Evolutionary conservation across 2,329 filamentous ascomycete species (phyloP).

Genomic region (Pseudocercospora eumusae): DNA sequence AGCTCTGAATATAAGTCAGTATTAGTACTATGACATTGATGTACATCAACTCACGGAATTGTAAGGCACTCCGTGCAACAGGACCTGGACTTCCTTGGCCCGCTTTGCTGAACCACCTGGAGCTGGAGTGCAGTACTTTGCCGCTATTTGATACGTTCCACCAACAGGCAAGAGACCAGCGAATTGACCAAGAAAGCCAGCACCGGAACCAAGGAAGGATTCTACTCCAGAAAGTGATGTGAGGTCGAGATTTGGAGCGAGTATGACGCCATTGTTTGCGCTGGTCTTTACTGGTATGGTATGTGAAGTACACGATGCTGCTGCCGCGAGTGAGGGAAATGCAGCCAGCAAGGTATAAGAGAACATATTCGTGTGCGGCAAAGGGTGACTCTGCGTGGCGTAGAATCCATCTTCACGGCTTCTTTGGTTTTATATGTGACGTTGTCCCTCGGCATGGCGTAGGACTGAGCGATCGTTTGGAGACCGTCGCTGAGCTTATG

Average conservation of each 20-base stretch:
- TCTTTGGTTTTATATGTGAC: not conserved
- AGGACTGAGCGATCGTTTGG: not conserved
- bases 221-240: slow-evolving; percentile 21
- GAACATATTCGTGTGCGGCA: slow-evolving; percentile 7
- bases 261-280: slow-evolving; percentile 19
- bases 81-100: slow-evolving; percentile 22
- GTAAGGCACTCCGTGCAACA: slow-evolving; percentile 25
- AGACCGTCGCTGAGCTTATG: not conserved
- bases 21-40: not conserved
- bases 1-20: slow-evolving; percentile 17
- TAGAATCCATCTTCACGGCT: not conserved
- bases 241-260: slow-evolving; percentile 20
- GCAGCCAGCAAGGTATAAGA: slow-evolving; percentile 1
- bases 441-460: slow-evolving; percentile 3
- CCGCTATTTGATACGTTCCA: slow-evolving; percentile 24
- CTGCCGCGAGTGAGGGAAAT: slow-evolving; percentile 9
- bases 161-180: slow-evolving; percentile 17
- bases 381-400: not conserved
- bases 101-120: slow-evolving; percentile 13
- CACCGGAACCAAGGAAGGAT: slow-evolving; percentile 22
- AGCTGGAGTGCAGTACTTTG: slow-evolving; percentile 22
- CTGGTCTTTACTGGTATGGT: slow-evolving; percentile 16
- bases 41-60: slow-evolving; percentile 15
- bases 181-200: slow-evolving; percentile 23
- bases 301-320: slow-evolving; percentile 19